phyloP scores from a whole-genome alignment of 306 rosid genomes.

The Begonia masoniana region DNA sequence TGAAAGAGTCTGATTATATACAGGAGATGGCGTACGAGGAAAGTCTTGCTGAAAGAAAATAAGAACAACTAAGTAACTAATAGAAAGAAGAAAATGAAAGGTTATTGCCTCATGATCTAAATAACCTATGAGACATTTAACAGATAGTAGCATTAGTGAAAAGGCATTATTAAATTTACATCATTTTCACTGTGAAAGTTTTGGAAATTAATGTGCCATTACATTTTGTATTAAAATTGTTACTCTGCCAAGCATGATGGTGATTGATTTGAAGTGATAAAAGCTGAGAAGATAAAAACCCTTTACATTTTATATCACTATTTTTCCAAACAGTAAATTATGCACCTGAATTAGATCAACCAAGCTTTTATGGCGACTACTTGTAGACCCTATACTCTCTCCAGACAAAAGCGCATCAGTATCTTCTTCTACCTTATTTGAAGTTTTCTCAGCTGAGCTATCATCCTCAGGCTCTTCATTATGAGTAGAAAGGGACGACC shows the following conservation, averaged over 20 bases:
- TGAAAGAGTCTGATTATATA: constrained; percentile 36
- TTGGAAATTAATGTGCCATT: too few relatives aligned
- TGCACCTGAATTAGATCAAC: constrained; percentile 55
- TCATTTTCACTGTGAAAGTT: too few relatives aligned
- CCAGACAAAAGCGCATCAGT: constrained; percentile 10
- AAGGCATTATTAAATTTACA: too few relatives aligned
- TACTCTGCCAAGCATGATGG: too few relatives aligned
- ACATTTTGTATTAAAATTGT: too few relatives aligned
- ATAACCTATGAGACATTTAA: too few relatives aligned
- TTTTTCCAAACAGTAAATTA: background rate
- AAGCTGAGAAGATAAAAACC: background rate
- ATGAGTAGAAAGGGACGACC: constrained; percentile 43
- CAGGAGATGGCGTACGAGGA: constrained; percentile 57
- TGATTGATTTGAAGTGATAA: background rate
- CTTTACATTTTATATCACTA: background rate
- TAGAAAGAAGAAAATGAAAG: constrained; percentile 5
- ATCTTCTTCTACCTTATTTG: constrained; percentile 27
- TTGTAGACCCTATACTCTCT: constrained; percentile 14
- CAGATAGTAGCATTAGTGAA: too few relatives aligned
- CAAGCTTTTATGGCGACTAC: constrained; percentile 36
- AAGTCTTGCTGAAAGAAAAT: constrained; percentile 41
- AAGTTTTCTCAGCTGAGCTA: constrained; percentile 27
- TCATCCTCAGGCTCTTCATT: constrained; percentile 66
- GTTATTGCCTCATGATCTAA: too few relatives aligned
- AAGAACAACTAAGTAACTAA: background rate